These are phyloP conservation scores for Diaporthe citri DNA, from an alignment of 2,329 filamentous ascomycete species.

Conservation along the genomic window DNA sequence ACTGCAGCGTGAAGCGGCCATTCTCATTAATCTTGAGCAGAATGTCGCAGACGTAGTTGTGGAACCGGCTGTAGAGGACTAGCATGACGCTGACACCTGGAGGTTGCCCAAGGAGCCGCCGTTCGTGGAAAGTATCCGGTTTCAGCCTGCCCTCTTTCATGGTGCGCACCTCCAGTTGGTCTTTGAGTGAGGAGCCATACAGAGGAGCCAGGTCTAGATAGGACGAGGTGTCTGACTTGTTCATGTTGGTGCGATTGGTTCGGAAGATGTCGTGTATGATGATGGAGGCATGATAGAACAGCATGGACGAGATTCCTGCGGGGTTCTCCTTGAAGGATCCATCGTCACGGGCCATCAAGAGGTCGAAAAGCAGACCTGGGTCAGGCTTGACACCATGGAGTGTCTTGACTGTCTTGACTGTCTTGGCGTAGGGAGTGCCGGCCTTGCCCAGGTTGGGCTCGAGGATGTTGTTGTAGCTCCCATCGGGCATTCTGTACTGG, in stretches of 20 bases:
- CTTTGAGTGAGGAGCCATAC: slow-evolving; percentile 77
- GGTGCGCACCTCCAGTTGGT: slow-evolving; percentile 64
- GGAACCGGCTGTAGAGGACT: slow-evolving; percentile 77
- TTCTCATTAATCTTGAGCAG: slow-evolving; percentile 76
- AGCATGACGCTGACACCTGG: slow-evolving; percentile 75
- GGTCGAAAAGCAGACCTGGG: slow-evolving; percentile 76
- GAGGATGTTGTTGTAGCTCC: slow-evolving; percentile 63
- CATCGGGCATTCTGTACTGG: slow-evolving; percentile 39
- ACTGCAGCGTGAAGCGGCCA: slow-evolving; percentile 66
- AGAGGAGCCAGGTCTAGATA: slow-evolving; percentile 81
- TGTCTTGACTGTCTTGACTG: slow-evolving; percentile 53
- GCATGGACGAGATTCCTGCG: slow-evolving; percentile 29
- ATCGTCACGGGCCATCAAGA: slow-evolving; percentile 68
- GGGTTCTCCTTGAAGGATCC: slow-evolving; percentile 22
- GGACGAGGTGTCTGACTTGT: slow-evolving; percentile 76
- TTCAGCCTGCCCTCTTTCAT: slow-evolving; percentile 66
- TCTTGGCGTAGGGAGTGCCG: slow-evolving; percentile 75
- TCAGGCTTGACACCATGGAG: slow-evolving; percentile 69
- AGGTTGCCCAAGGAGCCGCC: slow-evolving; percentile 74
- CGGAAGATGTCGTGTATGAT: slow-evolving; percentile 74
- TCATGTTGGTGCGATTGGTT: slow-evolving; percentile 72
- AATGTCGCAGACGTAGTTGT: slow-evolving; percentile 70
- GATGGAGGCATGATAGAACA: slow-evolving; percentile 67
- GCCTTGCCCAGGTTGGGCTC: slow-evolving; percentile 76
- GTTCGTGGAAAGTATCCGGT: slow-evolving; percentile 77